Base-by-base conservation (phyloP, 2,329 filamentous ascomycete genomes). In the Aspergillus sp. region DNA sequence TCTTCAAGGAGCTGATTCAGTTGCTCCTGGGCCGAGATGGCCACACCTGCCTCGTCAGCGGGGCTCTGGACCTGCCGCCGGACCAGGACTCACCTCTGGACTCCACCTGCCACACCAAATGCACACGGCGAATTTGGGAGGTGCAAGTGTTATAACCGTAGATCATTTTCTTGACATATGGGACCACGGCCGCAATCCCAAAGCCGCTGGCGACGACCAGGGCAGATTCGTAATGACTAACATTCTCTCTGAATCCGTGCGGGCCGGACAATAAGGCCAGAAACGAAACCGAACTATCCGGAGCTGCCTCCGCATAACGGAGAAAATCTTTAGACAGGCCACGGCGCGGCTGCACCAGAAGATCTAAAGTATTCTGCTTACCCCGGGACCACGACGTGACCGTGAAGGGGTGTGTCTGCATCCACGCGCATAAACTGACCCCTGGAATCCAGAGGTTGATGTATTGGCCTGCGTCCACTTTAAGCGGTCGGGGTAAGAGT, bases 121-220 rank as follows among this genome's bases (percentile, higher is more conserved):
- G 61, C 15, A 76, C 62, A 15, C 65, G 58, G 52, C 63, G 62
- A 53, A 66, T 65, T 26, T 61, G 56, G 45, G 62, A 60, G 30
- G 63, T 66, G 44, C 58, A 66, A 24, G 67, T 68, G 41, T 73
- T 72, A 55, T 73, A 73, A 18, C 67, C 60, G 45, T 74, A 58
- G 41, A 78, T 69, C 11, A 76, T 26, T 64, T 61, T 75, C 56
- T 72, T 73, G 4, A 77, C 59, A 59, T 74, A 73, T 34, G 65
- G 66, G 48, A 76, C 61, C 20, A 67, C 60, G 9, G 60, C 63
- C 6, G 65, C 67, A 30, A 77, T 70, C 5, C 74, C 65, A 55
- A 68, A 69, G 32, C 66, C 66, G 52, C 61, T 73, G 7, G 70
- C 65, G 7, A 77, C 54, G 47, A 74, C 63, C 4, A 77, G 52